Evolutionary conservation across 1,284 basidiomycete genomes (phyloP), one percentile per base, ranked within the genome.

Genomic region (Agroathelia rolfsii): DNA sequence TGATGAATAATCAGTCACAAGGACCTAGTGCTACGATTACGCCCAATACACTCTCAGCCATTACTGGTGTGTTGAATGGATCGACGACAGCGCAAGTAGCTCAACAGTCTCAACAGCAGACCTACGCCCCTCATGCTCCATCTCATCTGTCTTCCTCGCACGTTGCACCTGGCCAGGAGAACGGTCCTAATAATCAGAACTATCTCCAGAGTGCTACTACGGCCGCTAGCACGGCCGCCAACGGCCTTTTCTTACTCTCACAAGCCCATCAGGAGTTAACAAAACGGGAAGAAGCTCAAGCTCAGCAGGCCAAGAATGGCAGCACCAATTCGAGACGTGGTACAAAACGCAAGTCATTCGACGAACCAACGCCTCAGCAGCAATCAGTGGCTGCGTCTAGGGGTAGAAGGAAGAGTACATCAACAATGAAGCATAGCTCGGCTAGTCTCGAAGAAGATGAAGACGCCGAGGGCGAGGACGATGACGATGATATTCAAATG

Each of bases 231-330:
- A 62, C 66, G 5, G 85, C 87, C 20, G 82, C 89, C 34, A 93
- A 92, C 51, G 92, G 92, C 12, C 74, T 96, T 27, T 96, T 93
- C 64, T 64, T 96, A 30, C 76, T 96, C 36, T 85, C 80, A 5
- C 89, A 95, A 55, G 90, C 90, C 14, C 90, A 94, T 51, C 88
- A 94, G 52, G 90, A 95, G 65, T 74, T 95, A 37, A 86, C 87
- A n/a, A 94, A 94, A 64, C 78, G 88, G 15, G 90, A 94, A 51
- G 84, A 87, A 52, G 72, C 73, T 0, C 72, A 76, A 45, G 66
- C 69, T 37, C 66, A 69, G 36, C 69, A 66, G 13, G 50, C 51
- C 27, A 25, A 52, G 41, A 45, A 52, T 37, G 42, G 49, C 39
- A 40, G 44, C 42, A 33, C 51, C 33, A 40, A 49, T 24, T 37